A percentile compares a stretch with the other conserved stretches of the same genome.
phyloP scores from a whole-genome alignment of 345 rosid genomes.

The Boechera retrofracta region DNA sequence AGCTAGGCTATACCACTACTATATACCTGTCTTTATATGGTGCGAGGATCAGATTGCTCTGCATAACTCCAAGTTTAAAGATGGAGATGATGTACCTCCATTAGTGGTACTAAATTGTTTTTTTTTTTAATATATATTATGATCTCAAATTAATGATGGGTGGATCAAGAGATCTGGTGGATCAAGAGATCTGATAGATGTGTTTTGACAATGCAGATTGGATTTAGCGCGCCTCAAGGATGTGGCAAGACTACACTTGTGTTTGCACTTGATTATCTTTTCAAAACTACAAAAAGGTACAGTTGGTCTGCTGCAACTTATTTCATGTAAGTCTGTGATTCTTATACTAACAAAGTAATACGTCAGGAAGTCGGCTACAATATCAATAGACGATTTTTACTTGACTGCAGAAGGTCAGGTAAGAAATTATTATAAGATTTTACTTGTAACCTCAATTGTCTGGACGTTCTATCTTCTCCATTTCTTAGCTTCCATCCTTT shows the following conservation, averaged over 20 bases:
- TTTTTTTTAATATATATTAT: not conserved
- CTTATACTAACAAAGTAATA: slow-evolving; percentile 14
- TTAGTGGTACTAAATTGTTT: slow-evolving; percentile 65
- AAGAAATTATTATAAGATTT: slow-evolving; percentile 25
- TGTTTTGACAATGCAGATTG: slow-evolving; percentile 63
- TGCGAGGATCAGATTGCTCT: slow-evolving; percentile 85
- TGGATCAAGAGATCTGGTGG: slow-evolving; percentile 9
- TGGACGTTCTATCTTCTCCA: slow-evolving; percentile 14
- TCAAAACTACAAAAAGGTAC: slow-evolving; percentile 76
- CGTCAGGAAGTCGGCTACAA: slow-evolving; percentile 79
- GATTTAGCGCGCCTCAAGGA: slow-evolving; percentile 98
- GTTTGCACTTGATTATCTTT: slow-evolving; percentile 91
- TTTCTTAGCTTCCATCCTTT: not conserved
- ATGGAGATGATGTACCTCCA: slow-evolving; percentile 80
- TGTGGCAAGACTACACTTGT: slow-evolving; percentile 99
- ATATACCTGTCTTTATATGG: slow-evolving; percentile 93
- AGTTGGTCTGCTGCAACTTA: not conserved
- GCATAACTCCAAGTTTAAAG: slow-evolving; percentile 65
- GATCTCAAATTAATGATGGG: slow-evolving; percentile 2
- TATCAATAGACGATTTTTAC: slow-evolving; percentile 95
- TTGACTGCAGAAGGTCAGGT: slow-evolving; percentile 92
- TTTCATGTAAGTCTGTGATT: not conserved
- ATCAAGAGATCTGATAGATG: slow-evolving; percentile 8
- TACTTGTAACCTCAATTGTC: slow-evolving; percentile 18
- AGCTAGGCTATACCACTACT: slow-evolving; percentile 86